Conservation (phyloP, 805 yeast genomes). For the Saccharomycopsis babjevae region DNA sequence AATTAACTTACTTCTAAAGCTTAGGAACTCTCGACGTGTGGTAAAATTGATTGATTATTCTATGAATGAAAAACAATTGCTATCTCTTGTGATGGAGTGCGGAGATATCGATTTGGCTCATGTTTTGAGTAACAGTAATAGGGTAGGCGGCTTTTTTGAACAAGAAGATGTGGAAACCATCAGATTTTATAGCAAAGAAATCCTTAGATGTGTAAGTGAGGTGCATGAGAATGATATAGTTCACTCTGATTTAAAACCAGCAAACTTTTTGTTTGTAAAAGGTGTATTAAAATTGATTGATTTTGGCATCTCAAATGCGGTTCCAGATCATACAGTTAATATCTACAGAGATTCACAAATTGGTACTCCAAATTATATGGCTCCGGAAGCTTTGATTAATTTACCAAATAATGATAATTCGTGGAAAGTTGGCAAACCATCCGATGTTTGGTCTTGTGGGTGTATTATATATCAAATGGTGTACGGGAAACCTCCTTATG, state of each 20-base stretch:
- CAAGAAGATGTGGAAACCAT: constrained; percentile 63
- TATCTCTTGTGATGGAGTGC: constrained; percentile 83
- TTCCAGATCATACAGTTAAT: constrained; percentile 86
- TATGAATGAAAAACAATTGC: constrained; percentile 44
- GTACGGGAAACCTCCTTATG: constrained; percentile 89
- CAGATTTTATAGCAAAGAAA: constrained; percentile 66
- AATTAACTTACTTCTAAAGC: constrained; percentile 56
- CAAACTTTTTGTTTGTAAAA: constrained; percentile 66
- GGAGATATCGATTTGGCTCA: constrained; percentile 87
- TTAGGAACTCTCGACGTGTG: constrained; percentile 58
- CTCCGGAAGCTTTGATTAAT: constrained; percentile 79
- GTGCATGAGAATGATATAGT: constrained; percentile 86
- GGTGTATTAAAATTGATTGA: constrained; percentile 85
- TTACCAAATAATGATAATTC: constrained; percentile 24
- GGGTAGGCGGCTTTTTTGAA: constrained; percentile 16
- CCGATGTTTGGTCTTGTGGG: constrained; percentile 99
- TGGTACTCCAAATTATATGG: constrained; percentile 97
- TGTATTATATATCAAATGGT: constrained; percentile 93
- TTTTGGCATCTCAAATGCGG: constrained; percentile 92
- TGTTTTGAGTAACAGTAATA: constrained; percentile 51
- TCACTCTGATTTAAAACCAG: constrained; percentile 68
- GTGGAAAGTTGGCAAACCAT: constrained; percentile 84
- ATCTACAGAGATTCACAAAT: constrained; percentile 83
- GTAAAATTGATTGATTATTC: constrained; percentile 69
- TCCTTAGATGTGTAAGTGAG: constrained; percentile 71